A percentile compares a stretch with the other conserved stretches of the same genome.
Conservation (phyloP, 2,329 filamentous ascomycete species). For the Tolypocladium endophyticum region DNA sequence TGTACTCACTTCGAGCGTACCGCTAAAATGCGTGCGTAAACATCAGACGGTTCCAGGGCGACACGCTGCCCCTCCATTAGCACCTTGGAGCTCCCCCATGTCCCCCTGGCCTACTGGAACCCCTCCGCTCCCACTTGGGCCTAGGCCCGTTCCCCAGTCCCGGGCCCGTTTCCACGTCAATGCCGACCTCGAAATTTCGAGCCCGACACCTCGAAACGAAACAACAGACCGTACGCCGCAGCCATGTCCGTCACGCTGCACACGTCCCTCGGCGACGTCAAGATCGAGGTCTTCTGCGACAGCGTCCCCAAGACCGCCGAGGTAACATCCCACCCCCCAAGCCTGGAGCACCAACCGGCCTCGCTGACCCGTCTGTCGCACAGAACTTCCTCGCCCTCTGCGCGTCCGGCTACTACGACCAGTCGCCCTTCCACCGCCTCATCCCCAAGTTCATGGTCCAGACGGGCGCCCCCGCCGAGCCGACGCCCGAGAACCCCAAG, state of each 20-base stretch:
- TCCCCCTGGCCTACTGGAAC: background rate
- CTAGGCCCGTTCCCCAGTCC: background rate
- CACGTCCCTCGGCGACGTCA: constrained; percentile 81
- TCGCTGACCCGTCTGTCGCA: background rate
- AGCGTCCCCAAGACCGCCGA: constrained; percentile 87
- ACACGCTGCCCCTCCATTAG: background rate
- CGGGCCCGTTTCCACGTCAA: background rate
- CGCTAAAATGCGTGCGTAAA: background rate
- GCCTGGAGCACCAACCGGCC: background rate
- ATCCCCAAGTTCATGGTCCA: constrained; percentile 77
- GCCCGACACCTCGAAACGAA: background rate
- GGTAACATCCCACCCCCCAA: constrained; percentile 28
- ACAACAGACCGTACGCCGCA: background rate
- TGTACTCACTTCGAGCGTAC: no score
- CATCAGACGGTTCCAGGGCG: background rate
- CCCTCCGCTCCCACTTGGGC: background rate
- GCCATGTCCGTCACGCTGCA: constrained; percentile 65
- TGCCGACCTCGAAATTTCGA: background rate
- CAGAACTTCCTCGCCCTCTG: constrained; percentile 84
- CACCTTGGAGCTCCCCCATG: background rate
- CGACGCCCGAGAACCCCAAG: constrained; percentile 48
- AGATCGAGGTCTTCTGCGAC: constrained; percentile 94
- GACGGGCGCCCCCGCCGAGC: constrained; percentile 53
- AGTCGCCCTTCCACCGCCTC: constrained; percentile 67
- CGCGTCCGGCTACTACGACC: constrained; percentile 67